These are phyloP conservation scores for Hanseniaspora sp. DNA, from an alignment of 1,139 yeast genomes.

Conservation along the genomic window DNA sequence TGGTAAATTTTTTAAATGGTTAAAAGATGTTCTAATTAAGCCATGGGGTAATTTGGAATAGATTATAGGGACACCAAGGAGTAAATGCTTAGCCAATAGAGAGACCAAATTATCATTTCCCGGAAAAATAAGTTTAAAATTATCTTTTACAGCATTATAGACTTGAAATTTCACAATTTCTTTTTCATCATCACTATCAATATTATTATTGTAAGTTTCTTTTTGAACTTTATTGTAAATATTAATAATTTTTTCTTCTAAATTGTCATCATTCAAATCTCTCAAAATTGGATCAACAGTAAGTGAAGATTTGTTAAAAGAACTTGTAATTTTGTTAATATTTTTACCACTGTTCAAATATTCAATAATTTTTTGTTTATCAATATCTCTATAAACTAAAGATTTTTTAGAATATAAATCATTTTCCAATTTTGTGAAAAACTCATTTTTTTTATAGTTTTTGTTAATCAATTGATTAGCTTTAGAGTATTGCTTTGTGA, in stretches of 20 bases:
- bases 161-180: slow-evolving; percentile 7
- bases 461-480: slow-evolving; percentile 8
- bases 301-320: not conserved
- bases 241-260: not conserved
- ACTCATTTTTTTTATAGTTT: slow-evolving; percentile 10
- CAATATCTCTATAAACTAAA: slow-evolving; percentile 6
- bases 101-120: not conserved
- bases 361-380: slow-evolving; percentile 1
- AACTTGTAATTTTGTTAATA: not conserved
- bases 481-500: slow-evolving; percentile 12
- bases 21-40: slow-evolving; percentile 10
- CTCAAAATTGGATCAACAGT: slow-evolving; percentile 5
- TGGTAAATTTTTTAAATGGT: slow-evolving; percentile 1
- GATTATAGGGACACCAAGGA: slow-evolving; percentile 12
- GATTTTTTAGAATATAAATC: slow-evolving; percentile 5
- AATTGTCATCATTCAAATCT: not conserved
- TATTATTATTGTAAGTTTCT: not conserved
- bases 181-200: not conserved
- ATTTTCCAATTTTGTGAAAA: slow-evolving; percentile 7
- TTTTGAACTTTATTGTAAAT: not conserved
- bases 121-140: not conserved
- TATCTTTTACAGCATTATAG: not conserved
- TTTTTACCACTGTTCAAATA: not conserved
- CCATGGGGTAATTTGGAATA: slow-evolving; percentile 13
- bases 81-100: slow-evolving; percentile 3